Evolutionary conservation across 1,284 basidiomycete species (phyloP).

Genomic region (Ganoderma boninense): DNA sequence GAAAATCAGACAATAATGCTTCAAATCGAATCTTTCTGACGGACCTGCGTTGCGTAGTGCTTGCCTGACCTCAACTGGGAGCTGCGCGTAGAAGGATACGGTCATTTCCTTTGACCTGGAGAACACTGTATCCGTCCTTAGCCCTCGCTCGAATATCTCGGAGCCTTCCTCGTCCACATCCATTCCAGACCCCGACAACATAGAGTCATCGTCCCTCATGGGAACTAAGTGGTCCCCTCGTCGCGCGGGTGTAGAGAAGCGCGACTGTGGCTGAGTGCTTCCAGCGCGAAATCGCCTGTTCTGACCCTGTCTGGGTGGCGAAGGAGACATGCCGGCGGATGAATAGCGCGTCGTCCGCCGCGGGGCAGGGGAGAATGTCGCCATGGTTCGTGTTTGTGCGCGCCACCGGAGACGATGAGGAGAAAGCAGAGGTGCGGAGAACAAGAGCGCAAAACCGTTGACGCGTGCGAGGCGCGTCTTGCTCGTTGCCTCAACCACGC

Average conservation of each 20-base stretch:
- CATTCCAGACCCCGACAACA: conserved; percentile 56
- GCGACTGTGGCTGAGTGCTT: conserved; percentile 39
- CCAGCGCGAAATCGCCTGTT: conserved; percentile 32
- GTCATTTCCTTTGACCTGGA: conserved; percentile 77
- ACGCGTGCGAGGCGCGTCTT: conserved; percentile 15
- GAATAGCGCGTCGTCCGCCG: conserved; percentile 39
- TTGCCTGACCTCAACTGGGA: conserved; percentile 79
- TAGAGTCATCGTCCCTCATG: conserved; percentile 46
- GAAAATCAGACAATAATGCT: background rate
- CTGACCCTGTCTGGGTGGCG: conserved; percentile 29
- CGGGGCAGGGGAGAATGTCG: conserved; percentile 42
- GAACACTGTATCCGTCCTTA: conserved; percentile 61
- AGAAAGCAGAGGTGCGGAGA: conserved; percentile 7
- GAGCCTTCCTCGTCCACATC: conserved; percentile 64
- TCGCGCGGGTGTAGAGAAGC: conserved; percentile 42
- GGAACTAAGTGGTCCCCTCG: conserved; percentile 21
- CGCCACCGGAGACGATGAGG: conserved; percentile 17
- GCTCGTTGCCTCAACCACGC: conserved; percentile 29
- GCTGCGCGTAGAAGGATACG: conserved; percentile 72
- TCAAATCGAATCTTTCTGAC: conserved; percentile 27
- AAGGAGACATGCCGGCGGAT: conserved; percentile 36
- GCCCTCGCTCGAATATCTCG: conserved; percentile 41
- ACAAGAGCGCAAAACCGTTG: conserved; percentile 19
- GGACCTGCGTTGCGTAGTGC: conserved; percentile 71
- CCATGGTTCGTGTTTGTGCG: conserved; percentile 34